Percentiles rank a stretch among this genome's conserved stretches.
phyloP scores from a whole-genome alignment of 192 early-diverging fungal genomes.

The Chytriomyces sp. region DNA sequence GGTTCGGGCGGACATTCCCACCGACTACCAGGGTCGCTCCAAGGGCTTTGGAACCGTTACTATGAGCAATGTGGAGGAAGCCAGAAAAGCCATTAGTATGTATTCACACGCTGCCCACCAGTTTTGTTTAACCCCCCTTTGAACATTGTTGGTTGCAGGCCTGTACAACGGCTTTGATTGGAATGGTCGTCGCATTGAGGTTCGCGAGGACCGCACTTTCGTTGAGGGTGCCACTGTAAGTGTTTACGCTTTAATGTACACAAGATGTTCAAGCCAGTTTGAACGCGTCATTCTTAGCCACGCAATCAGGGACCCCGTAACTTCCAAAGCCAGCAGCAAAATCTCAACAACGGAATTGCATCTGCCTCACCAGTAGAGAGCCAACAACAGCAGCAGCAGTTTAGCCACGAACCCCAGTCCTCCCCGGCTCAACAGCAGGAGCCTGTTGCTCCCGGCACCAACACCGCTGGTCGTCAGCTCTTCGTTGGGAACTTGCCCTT shows the following conservation, averaged over 20 bases:
- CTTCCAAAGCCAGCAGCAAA: constrained; percentile 17
- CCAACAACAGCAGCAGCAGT: constrained; percentile 2
- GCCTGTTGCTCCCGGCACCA: neutral
- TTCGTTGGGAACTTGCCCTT: constrained; percentile 83
- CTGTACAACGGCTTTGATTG: constrained; percentile 67
- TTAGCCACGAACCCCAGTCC: neutral
- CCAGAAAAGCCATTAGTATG: constrained; percentile 66
- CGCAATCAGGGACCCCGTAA: constrained; percentile 6
- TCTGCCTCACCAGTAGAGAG: neutral
- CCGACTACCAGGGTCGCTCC: constrained; percentile 57
- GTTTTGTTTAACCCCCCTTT: neutral
- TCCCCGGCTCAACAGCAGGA: neutral
- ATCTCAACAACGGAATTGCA: constrained; percentile 2
- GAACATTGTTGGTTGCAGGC: constrained; percentile 35
- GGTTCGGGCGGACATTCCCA: constrained; percentile 64
- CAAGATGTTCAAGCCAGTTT: neutral
- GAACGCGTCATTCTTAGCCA: neutral
- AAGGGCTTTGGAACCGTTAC: constrained; percentile 75
- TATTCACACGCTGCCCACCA: neutral
- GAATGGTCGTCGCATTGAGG: constrained; percentile 74
- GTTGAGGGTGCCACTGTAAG: constrained; percentile 46
- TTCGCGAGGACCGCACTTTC: constrained; percentile 68
- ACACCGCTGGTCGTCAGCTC: constrained; percentile 46
- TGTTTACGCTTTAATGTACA: neutral
- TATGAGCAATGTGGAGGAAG: constrained; percentile 68